A percentile compares a stretch with the other conserved stretches of the same genome.
phyloP scores from a whole-genome alignment of 768 basidiomycete species.

The Ramaria rubella region DNA sequence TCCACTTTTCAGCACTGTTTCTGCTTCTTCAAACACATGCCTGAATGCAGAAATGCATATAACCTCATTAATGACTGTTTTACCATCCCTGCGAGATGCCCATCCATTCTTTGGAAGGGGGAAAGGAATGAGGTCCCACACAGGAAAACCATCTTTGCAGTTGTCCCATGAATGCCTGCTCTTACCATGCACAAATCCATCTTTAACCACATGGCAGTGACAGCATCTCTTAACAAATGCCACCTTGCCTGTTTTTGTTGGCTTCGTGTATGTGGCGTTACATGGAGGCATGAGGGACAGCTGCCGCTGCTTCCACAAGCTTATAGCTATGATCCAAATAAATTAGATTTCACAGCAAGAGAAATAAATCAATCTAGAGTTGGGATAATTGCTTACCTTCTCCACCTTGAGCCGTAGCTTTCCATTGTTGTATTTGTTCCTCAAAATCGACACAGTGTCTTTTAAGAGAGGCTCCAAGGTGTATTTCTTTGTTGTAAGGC shows the following conservation, averaged over 20 bases:
- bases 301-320: neutral
- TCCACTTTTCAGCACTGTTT: neutral
- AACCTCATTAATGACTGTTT: neutral
- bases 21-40: neutral
- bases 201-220: neutral
- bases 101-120: neutral
- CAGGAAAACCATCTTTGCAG: neutral
- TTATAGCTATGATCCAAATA: neutral
- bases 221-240: neutral
- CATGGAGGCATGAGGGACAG: neutral
- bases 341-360: neutral
- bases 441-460: neutral
- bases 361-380: too few species aligned
- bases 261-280: neutral
- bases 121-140: neutral
- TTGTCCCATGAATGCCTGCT: neutral
- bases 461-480: neutral
- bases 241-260: neutral
- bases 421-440: neutral
- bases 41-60: neutral
- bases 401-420: neutral
- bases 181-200: neutral
- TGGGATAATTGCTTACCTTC: neutral
- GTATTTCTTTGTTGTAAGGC: neutral
- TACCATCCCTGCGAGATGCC: neutral